phyloP scores from a whole-genome alignment of 768 basidiomycete species.

The Amanita pallidorosea region DNA sequence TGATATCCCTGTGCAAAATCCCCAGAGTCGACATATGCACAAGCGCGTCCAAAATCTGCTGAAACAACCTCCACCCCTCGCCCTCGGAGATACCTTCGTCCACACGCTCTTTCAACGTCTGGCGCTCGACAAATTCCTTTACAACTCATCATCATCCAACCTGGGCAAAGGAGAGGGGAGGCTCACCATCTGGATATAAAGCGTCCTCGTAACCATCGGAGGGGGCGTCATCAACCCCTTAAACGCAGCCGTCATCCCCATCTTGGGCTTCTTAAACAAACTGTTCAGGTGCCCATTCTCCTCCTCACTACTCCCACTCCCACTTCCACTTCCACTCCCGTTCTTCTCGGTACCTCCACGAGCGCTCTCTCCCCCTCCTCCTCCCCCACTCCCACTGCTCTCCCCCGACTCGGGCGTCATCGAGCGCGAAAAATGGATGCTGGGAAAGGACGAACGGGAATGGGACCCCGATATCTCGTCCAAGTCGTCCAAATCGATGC shows the following conservation, averaged over 20 bases:
- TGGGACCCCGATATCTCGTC: conserved; percentile 47
- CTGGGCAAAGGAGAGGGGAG: conserved; percentile 16
- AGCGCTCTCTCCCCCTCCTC: conserved; percentile 11
- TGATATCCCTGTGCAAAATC: conserved; percentile 88
- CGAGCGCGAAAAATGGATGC: conserved; percentile 67
- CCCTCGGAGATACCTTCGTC: conserved; percentile 75
- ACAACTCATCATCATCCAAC: background rate
- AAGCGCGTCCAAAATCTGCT: conserved; percentile 83
- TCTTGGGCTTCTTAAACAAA: conserved; percentile 16
- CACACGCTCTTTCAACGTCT: conserved; percentile 82
- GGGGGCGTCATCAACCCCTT: conserved; percentile 16
- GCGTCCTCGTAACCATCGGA: conserved; percentile 37
- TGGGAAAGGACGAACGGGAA: conserved; percentile 56
- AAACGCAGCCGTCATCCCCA: conserved; percentile 7
- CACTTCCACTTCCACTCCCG: too few species aligned
- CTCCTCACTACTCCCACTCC: background rate
- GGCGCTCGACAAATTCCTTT: conserved; percentile 84
- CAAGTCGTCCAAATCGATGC: conserved; percentile 51
- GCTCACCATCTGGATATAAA: conserved; percentile 83
- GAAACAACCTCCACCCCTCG: conserved; percentile 84
- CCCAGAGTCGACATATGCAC: conserved; percentile 82
- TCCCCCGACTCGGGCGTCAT: conserved; percentile 21
- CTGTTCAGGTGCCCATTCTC: conserved; percentile 17
- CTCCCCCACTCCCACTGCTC: conserved; percentile 11
- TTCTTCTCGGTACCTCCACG: conserved; percentile 1